Base-by-base conservation (phyloP, 805 yeast genomes). In the Blastobotrys attinorum region DNA sequence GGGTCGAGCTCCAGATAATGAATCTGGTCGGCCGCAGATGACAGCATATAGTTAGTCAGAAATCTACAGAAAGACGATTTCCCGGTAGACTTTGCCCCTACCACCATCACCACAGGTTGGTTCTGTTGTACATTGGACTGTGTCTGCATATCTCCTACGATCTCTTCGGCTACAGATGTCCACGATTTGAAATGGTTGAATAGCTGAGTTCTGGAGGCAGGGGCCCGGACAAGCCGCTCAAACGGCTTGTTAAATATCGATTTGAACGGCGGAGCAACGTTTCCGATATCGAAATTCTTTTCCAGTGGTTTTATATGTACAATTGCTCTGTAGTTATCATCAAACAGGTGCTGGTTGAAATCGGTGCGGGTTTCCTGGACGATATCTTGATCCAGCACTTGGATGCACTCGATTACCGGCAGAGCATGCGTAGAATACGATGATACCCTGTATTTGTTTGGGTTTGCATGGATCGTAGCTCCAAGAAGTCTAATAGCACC, bases 1-100 rank as follows among this genome's bases (percentile, higher is more conserved):
- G 96, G 95, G 57, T 89, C 97, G 1, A 86, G 58, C 53, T 89
- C 96, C 33, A 89, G 51, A 31, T 79, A 72, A 17, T 72, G 69
- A 2, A 80, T 62, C 0, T 64, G 57, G 0, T 57, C 45, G 1
- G 52, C 46, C 3, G 53, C 53, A 50, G 1, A 50, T 5, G 55
- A 45, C 3, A 75, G 54, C 1, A 77, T 51, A 18, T 63, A 63
- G 52, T 84, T 83, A 3, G 76, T 44, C 4, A 86, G 57, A 2
- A 76, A 48, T 48, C 76, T 73, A 10, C 78, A 60, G 37, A 83
- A 69, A 0, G 94, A 81, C 1, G 95, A 82, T 56, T 88, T 88
- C 1, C 97, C 97, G 1, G 86, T 72, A 48, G 82, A 83, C 56
- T 85, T 87, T 34, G 79, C 71, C 0, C 89, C 89, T 18, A 77